Conservation (phyloP, 2,329 filamentous ascomycete species). For the Diaporthe velutina region DNA sequence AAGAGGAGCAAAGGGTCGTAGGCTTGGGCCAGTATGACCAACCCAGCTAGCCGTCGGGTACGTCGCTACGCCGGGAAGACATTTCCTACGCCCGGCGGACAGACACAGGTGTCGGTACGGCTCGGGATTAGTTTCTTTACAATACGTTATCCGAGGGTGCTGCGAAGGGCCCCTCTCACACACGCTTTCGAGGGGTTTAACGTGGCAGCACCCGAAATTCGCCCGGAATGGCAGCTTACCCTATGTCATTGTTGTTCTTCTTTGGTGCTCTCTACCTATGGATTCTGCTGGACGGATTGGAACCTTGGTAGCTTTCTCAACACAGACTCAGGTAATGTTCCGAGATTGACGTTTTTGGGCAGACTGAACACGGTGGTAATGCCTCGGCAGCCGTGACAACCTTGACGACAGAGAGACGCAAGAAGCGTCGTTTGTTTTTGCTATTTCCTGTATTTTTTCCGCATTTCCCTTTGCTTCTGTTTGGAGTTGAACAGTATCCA, state of each 20-base stretch:
- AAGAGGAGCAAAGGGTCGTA: constrained; percentile 21
- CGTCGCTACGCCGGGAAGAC: background rate
- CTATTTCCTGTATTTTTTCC: background rate
- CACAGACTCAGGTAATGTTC: background rate
- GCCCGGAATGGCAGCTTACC: background rate
- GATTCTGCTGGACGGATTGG: background rate
- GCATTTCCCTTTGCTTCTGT: background rate
- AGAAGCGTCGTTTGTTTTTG: background rate
- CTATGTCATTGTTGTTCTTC: background rate
- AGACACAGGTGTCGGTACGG: background rate
- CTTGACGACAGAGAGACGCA: constrained; percentile 19
- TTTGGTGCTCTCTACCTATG: background rate
- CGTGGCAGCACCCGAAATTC: background rate
- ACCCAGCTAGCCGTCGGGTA: background rate
- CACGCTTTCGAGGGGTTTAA: background rate
- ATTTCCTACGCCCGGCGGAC: background rate
- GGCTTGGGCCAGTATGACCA: background rate
- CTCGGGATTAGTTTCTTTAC: background rate
- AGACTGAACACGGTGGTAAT: constrained; percentile 16
- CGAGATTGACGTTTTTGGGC: background rate
- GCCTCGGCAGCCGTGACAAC: constrained; percentile 9
- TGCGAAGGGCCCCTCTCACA: background rate
- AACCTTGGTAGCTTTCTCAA: background rate
- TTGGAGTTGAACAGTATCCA: constrained; percentile 24
- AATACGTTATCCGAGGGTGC: constrained; percentile 24